Evolutionary conservation across 192 early-diverging fungal genomes (phyloP), one percentile per base, ranked within the genome.

Genomic region (Gonapodya prolifera): DNA sequence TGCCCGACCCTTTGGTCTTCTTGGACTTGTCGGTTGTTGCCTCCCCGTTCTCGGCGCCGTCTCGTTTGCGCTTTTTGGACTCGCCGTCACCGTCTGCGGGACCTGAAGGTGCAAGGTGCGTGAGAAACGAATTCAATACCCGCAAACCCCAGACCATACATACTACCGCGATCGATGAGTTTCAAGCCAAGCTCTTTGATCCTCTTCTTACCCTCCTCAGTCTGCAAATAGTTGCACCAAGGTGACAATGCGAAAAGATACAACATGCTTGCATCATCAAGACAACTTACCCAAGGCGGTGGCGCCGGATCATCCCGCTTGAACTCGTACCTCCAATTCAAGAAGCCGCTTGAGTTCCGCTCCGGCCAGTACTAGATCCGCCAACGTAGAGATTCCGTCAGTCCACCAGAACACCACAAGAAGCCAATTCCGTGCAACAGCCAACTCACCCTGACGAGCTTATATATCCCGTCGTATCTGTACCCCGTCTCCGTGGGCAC

Each of bases 401-500:
- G n/a, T n/a, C n/a, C n/a, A n/a, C n/a, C n/a, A n/a, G n/a, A n/a
- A n/a, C n/a, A n/a, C n/a, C n/a, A n/a, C n/a, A n/a, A n/a, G n/a
- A n/a, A n/a, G n/a, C n/a, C n/a, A n/a, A n/a, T n/a, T n/a, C n/a
- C n/a, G n/a, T n/a, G n/a, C 45, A 61, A 23, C 8, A 8, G 8
- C 45, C 45, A 8, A 61, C 45, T 61, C 45, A 61, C 45, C 30
- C 84, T 86, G 17, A 88, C 90, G 2, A 92, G 28, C 13, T 89
- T 89, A 79, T 92, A 91, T 31, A 91, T 31, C 0, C 90, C 91
- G 80, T 92, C 90, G 76, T 92, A 91, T 18, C 91, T 85, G 29
- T 85, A 82, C 0, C 91, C 88, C 33, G 83, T 81, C 0, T 36
- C 69, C 0, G 89, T 89, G 8, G 45, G 45, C 0, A 88, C 88